Conservation (phyloP, 176 grass and related monocot genomes). For the Olyra latifolia region DNA sequence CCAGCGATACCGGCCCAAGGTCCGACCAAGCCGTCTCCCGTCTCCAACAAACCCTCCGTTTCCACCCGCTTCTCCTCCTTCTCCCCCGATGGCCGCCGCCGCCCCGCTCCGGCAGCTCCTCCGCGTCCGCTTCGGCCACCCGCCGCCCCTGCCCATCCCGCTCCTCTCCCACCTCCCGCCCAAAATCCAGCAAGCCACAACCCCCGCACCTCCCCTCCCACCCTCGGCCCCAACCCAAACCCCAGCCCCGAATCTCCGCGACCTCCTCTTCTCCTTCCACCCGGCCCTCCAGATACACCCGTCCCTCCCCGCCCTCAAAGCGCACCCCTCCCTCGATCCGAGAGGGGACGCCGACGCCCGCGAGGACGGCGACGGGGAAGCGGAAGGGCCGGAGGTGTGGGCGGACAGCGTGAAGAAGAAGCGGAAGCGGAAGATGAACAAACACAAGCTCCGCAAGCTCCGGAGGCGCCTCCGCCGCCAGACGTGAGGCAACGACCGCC, state of each 20-base stretch:
- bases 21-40: neutral
- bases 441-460: conserved; percentile 88
- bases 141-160: conserved; percentile 29
- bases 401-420: conserved; percentile 99
- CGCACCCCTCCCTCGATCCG: conserved; percentile 36
- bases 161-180: conserved; percentile 31
- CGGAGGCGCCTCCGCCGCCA: conserved; percentile 79
- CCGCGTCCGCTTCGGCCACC: conserved; percentile 20
- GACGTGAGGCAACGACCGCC: conserved; percentile 35
- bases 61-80: neutral
- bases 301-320: conserved; percentile 36
- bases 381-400: conserved; percentile 42
- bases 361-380: conserved; percentile 16
- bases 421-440: conserved; percentile 99
- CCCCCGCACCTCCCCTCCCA: neutral
- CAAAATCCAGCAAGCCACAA: neutral
- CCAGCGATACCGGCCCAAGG: too few species aligned
- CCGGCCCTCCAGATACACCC: conserved; percentile 36
- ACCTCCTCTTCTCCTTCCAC: conserved; percentile 45
- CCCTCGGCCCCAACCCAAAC: neutral
- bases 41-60: neutral
- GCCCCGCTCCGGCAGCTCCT: conserved; percentile 38
- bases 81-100: conserved; percentile 43
- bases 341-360: neutral
- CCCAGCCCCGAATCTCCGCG: conserved; percentile 29